These are phyloP conservation scores for Olyra latifolia DNA, from an alignment of 176 grass and related monocot genomes.

Conservation along the genomic window DNA sequence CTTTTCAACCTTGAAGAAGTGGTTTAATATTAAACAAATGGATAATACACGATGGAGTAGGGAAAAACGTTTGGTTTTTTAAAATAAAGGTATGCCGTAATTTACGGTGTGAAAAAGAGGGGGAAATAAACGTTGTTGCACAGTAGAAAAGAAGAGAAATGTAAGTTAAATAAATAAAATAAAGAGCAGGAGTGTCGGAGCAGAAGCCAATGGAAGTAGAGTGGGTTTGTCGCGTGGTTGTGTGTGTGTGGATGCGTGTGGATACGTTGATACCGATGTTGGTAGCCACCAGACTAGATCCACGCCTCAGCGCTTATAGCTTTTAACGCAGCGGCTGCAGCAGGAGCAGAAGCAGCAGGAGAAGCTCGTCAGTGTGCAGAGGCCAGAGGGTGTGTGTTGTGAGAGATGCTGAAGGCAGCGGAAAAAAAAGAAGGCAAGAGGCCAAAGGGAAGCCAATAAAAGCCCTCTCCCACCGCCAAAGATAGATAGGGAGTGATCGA, in stretches of 20 bases:
- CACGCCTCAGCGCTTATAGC: background rate
- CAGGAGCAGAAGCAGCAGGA: conserved; percentile 12
- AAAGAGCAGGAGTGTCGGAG: too few species aligned
- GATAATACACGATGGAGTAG: too few species aligned
- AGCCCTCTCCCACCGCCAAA: conserved; percentile 33
- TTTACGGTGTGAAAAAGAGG: too few species aligned
- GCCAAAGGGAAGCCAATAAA: conserved; percentile 31
- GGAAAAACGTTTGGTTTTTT: too few species aligned
- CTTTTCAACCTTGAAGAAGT: too few species aligned
- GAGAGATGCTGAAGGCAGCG: too few species aligned
- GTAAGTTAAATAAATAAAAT: too few species aligned
- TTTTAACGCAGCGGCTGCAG: conserved; percentile 43
- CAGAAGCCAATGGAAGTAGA: background rate
- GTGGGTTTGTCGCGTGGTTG: background rate
- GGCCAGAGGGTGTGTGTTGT: background rate
- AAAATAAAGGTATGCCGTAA: too few species aligned
- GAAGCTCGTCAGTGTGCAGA: conserved; percentile 40
- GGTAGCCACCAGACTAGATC: conserved; percentile 32
- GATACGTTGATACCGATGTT: background rate
- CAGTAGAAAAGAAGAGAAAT: background rate
- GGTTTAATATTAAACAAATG: too few species aligned
- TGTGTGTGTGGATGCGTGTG: background rate
- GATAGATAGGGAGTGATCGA: conserved; percentile 47
- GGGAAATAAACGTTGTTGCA: too few species aligned
- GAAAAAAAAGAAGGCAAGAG: conserved; percentile 4